Percentiles rank a stretch among this genome's conserved stretches.
Evolutionary conservation across 2,329 filamentous ascomycete genomes (phyloP).

Genomic region (Fusarium lyarnte): DNA sequence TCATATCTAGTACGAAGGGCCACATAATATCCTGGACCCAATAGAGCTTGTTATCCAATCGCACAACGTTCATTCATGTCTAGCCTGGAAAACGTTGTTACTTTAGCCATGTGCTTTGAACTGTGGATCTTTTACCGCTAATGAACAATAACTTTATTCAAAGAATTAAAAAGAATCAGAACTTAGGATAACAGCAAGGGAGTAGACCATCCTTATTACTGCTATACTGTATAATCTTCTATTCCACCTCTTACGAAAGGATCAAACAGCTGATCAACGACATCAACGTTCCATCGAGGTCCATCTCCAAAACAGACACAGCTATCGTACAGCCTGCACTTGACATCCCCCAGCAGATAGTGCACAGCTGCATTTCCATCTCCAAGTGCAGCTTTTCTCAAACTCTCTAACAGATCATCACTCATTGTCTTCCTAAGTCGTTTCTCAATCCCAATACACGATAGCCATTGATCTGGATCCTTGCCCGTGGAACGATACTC

Average conservation of each 20-base stretch:
- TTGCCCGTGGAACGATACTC: slow-evolving; percentile 4
- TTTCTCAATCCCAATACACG: slow-evolving; percentile 3
- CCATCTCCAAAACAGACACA: slow-evolving; percentile 12
- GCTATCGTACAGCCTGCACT: not conserved
- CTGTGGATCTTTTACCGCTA: too few relatives aligned
- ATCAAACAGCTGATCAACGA: not conserved
- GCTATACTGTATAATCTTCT: too few relatives aligned
- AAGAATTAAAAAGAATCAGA: too few relatives aligned
- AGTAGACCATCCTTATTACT: too few relatives aligned
- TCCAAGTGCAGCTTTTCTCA: not conserved
- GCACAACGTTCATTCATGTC: too few relatives aligned
- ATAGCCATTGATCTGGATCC: slow-evolving; percentile 8
- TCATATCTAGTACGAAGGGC: not conserved
- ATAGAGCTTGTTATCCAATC: too few relatives aligned
- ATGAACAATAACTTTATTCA: too few relatives aligned
- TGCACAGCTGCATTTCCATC: fast-evolving
- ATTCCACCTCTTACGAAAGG: fast-evolving
- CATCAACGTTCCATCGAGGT: not conserved
- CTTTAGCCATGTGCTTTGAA: too few relatives aligned
- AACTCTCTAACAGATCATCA: fast-evolving
- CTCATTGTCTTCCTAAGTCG: not conserved
- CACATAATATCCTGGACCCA: too few relatives aligned
- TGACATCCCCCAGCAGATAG: not conserved
- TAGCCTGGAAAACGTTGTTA: too few relatives aligned
- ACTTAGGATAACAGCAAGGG: too few relatives aligned